These are phyloP conservation scores for Fusarium ramigenum DNA, from an alignment of 2,329 filamentous ascomycete genomes.

Conservation along the genomic window DNA sequence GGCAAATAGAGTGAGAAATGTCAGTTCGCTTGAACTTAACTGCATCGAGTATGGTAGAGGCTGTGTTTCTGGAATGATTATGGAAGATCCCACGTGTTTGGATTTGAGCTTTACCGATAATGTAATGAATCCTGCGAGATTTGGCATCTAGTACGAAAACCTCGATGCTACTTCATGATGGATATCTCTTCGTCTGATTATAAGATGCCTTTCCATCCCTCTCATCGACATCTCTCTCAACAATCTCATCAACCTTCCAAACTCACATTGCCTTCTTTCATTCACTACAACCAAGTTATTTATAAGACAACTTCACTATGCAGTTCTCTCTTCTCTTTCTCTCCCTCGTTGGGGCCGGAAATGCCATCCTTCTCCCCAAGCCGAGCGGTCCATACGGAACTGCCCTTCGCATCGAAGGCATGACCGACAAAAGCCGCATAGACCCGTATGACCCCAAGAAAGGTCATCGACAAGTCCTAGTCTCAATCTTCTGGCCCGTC, in stretches of 20 bases:
- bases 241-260: neutral
- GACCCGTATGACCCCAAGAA: slow-evolving; percentile 44
- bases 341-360: slow-evolving; percentile 18
- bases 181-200: neutral
- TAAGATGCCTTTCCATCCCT: neutral
- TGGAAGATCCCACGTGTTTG: neutral
- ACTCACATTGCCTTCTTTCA: too few species aligned
- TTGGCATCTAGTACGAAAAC: neutral
- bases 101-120: neutral
- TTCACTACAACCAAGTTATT: too few species aligned
- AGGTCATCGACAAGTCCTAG: slow-evolving; percentile 41
- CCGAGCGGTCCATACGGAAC: slow-evolving; percentile 46
- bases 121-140: neutral
- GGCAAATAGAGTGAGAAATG: neutral
- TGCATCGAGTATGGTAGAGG: neutral
- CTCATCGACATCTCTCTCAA: fast-evolving
- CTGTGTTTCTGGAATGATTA: neutral
- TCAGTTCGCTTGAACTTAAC: slow-evolving; percentile 25
- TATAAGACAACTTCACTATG: slow-evolving; percentile 16
- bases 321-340: slow-evolving; percentile 19
- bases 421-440: slow-evolving; percentile 46
- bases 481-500: slow-evolving; percentile 47
- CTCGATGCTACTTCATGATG: neutral
- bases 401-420: slow-evolving; percentile 34
- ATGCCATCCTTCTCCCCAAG: slow-evolving; percentile 42